Percentiles rank a stretch among this genome's conserved stretches.
Conservation (phyloP, 2,329 filamentous ascomycete species). For the Dothidotthia symphoricarpi region DNA sequence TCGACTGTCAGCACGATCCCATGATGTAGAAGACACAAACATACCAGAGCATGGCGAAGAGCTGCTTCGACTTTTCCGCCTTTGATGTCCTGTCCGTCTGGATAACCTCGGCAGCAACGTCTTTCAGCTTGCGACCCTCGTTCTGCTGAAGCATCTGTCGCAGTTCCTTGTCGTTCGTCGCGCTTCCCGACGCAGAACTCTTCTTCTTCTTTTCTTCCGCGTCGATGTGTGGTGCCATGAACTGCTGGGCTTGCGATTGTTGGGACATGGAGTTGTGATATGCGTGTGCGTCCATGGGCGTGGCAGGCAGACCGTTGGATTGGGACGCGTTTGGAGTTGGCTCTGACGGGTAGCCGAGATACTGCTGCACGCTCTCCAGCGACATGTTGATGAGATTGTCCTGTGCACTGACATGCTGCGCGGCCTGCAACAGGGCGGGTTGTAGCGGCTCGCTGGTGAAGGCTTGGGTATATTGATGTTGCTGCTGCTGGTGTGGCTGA, state of each 20-base stretch:
- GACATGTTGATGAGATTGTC: constrained; percentile 32
- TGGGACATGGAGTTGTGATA: constrained; percentile 30
- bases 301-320: constrained; percentile 21
- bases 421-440: constrained; percentile 36
- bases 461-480: constrained; percentile 25
- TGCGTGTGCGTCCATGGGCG: constrained; percentile 30
- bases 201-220: constrained; percentile 53
- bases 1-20: constrained; percentile 24
- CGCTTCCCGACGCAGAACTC: constrained; percentile 64
- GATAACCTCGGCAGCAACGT: constrained; percentile 73
- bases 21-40: constrained; percentile 21
- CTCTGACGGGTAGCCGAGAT: constrained; percentile 31
- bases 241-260: constrained; percentile 26
- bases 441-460: constrained; percentile 33
- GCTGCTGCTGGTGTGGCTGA: constrained; percentile 10
- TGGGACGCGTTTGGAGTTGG: constrained; percentile 16
- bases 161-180: constrained; percentile 79
- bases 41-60: constrained; percentile 88
- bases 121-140: constrained; percentile 63
- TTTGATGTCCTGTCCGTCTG: constrained; percentile 77
- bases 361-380: constrained; percentile 36
- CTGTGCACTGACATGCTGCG: constrained; percentile 38
- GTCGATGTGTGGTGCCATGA: constrained; percentile 30
- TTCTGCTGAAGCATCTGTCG: constrained; percentile 71
- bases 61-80: constrained; percentile 77